Base-by-base conservation (phyloP, 352 stramenopile species). In the Bremia lactucae region DNA sequence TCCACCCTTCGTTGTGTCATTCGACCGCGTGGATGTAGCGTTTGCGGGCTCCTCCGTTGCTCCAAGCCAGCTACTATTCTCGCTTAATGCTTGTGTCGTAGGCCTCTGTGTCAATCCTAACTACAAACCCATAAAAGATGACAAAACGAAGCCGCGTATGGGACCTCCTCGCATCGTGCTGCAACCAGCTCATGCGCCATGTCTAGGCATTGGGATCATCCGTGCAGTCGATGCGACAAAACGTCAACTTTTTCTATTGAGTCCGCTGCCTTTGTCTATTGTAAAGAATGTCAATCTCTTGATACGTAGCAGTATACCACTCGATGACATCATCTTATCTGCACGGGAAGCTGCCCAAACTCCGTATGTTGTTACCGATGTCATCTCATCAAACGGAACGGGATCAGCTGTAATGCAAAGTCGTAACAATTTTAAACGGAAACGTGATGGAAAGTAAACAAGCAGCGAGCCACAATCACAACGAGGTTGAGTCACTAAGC, bases 381-480 rank as follows among this genome's bases (percentile, higher is more conserved):
- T 88, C 21, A 53, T 92, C 11, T 37, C 71, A 16, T 68, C 72
- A 5, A 74, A 87, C 31, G 80, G 80, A 49, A 87, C 80, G 0
- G 80, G 80, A 11, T 80, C 80, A 6, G 60, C 62, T 8, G 66
- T 60, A 29, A 92, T 92, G 80, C 72, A 92, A 46, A 90, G 77
- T 49, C 76, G 80, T 44, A 83, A 92, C 55, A 92, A 89, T 49
- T 60, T 92, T 46, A 92, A 92, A 52, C 77, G 80, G 28, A 92
- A 92, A 55, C 74, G 77, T 9, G 77, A 89, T 26, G 42, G 54
- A 49, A 68, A 68, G 42, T 52, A 62, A 47, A 33, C 11, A 33
- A 29, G 24, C 8, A n/a, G n/a, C n/a, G n/a, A n/a, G n/a, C n/a
- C n/a, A n/a, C n/a, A n/a, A n/a, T n/a, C n/a, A n/a, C n/a, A n/a